These are phyloP conservation scores for Cichorium intybus DNA, from an alignment of 140 eudicot genomes.

Conservation along the genomic window DNA sequence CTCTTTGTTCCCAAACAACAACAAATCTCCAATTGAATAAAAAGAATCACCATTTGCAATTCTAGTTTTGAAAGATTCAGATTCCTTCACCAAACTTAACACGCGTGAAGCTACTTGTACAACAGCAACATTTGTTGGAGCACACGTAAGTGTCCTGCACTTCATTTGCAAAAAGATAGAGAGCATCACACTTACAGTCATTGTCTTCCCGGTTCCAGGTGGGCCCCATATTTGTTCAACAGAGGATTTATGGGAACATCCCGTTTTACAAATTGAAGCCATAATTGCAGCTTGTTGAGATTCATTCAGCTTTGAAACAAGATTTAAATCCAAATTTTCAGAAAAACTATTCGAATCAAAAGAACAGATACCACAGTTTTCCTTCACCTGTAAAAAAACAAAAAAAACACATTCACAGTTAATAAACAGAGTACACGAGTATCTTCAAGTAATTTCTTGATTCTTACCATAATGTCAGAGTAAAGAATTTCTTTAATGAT, in stretches of 20 bases:
- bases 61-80: neutral
- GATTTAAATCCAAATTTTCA: slow-evolving; percentile 4
- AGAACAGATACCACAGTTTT: slow-evolving; percentile 27
- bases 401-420: neutral
- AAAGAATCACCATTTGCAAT: slow-evolving; percentile 14
- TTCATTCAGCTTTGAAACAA: slow-evolving; percentile 37
- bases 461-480: neutral
- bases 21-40: slow-evolving; percentile 47
- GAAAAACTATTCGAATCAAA: neutral
- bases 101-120: slow-evolving; percentile 57
- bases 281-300: slow-evolving; percentile 48
- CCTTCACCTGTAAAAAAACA: slow-evolving; percentile 35
- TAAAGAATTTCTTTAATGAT: slow-evolving; percentile 28
- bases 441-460: neutral
- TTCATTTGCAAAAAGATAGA: slow-evolving; percentile 46
- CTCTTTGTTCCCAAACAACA: slow-evolving; percentile 60
- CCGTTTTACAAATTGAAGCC: slow-evolving; percentile 35
- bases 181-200: slow-evolving; percentile 45
- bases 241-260: slow-evolving; percentile 43
- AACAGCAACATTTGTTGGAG: slow-evolving; percentile 68
- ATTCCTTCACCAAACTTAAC: slow-evolving; percentile 27
- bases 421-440: neutral
- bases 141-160: slow-evolving; percentile 53
- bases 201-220: slow-evolving; percentile 80
- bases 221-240: slow-evolving; percentile 74